phyloP scores from a whole-genome alignment of 805 yeast species.

The Wickerhamiella alocasiicola region DNA sequence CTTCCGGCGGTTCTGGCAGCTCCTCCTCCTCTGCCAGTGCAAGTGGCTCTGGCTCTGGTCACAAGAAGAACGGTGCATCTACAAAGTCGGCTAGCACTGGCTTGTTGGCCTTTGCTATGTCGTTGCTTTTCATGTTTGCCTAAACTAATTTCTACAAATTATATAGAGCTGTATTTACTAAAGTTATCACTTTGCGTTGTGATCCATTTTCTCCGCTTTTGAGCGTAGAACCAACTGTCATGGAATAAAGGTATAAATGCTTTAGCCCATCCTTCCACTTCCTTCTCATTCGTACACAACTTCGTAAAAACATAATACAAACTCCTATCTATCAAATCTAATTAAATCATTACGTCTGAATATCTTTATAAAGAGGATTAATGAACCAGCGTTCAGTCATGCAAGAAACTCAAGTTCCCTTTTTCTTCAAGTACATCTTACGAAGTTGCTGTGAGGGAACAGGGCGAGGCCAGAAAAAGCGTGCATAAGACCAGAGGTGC shows the following conservation, averaged over 20 bases:
- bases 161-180: too few relatives aligned
- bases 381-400: too few relatives aligned
- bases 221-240: too few relatives aligned
- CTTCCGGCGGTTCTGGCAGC: not conserved
- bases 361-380: not conserved
- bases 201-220: too few relatives aligned
- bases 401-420: constrained; percentile 1
- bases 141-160: too few relatives aligned
- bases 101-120: not conserved
- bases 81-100: not conserved
- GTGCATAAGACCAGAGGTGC: constrained; percentile 76
- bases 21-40: not conserved
- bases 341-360: too few relatives aligned
- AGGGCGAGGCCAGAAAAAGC: constrained; percentile 76
- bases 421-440: constrained; percentile 49
- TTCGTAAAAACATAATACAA: too few relatives aligned
- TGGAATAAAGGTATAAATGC: too few relatives aligned
- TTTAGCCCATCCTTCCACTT: too few relatives aligned
- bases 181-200: too few relatives aligned
- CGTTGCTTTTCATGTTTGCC: constrained; percentile 1
- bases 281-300: too few relatives aligned
- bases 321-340: too few relatives aligned
- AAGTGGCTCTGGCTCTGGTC: constrained; percentile 1
- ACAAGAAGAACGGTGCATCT: not conserved
- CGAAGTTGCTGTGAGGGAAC: constrained; percentile 56